These are phyloP conservation scores for Peziza echinospora DNA, from an alignment of 495 filamentous ascomycete genomes.

Conservation along the genomic window DNA sequence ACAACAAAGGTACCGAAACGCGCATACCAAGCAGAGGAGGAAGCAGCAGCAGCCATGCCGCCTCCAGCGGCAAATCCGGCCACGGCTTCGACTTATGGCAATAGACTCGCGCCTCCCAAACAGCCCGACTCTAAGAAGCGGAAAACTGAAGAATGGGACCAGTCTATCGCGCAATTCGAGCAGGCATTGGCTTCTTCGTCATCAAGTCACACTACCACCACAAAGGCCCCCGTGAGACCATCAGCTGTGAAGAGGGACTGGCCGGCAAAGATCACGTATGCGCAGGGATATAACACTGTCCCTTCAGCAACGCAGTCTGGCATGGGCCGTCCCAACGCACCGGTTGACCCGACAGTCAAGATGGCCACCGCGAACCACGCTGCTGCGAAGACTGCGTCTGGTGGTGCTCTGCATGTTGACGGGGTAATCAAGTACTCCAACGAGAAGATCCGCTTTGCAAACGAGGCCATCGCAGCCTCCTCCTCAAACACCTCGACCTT, in stretches of 20 bases:
- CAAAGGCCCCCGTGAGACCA: background rate
- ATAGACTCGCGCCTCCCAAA: background rate
- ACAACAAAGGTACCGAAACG: background rate
- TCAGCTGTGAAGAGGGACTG: background rate
- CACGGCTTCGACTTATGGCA: background rate
- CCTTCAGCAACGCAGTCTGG: no score
- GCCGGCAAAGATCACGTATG: background rate
- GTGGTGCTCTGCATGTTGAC: background rate
- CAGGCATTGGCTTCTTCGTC: background rate
- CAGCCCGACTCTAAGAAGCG: conserved; percentile 31
- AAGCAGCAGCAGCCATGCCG: background rate
- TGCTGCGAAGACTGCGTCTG: background rate
- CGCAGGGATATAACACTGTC: background rate
- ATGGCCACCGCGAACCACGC: background rate
- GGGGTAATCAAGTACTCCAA: conserved; percentile 42
- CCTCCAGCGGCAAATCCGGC: background rate
- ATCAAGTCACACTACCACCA: background rate
- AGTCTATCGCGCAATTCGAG: no score
- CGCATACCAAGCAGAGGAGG: background rate
- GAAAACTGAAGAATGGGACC: conserved; percentile 33
- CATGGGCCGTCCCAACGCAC: no score
- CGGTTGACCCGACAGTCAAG: no score
- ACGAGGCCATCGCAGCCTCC: conserved; percentile 32
- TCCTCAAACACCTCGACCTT: no score
- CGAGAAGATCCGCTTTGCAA: conserved; percentile 73